Conservation (phyloP, 2,329 filamentous ascomycete species). For the Fusarium lateritium region DNA sequence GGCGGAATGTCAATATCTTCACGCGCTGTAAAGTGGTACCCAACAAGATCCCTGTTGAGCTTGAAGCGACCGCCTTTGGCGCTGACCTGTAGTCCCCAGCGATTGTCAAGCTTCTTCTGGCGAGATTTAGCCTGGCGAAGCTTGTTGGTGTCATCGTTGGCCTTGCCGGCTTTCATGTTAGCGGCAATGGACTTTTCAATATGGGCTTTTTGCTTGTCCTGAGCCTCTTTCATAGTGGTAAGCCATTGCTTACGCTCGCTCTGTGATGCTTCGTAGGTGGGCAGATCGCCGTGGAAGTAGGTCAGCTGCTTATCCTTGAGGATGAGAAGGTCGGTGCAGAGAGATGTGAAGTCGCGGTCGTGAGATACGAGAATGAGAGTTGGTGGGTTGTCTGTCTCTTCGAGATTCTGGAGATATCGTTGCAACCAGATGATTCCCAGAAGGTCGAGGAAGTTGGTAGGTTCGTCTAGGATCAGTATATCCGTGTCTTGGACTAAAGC, state of each 20-base stretch:
- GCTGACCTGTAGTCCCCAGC: constrained; percentile 82
- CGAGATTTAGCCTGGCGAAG: constrained; percentile 87
- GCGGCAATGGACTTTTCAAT: constrained; percentile 83
- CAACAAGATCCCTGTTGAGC: constrained; percentile 79
- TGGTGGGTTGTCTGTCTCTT: constrained; percentile 66
- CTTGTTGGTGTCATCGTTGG: constrained; percentile 86
- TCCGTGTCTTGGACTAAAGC: constrained; percentile 81
- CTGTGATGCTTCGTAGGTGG: constrained; percentile 78
- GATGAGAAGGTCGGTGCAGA: constrained; percentile 83
- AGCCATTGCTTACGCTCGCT: constrained; percentile 78
- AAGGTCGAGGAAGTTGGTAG: constrained; percentile 88
- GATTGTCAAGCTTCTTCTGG: constrained; percentile 87
- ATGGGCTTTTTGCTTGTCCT: constrained; percentile 84
- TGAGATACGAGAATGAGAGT: constrained; percentile 87
- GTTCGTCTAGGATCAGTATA: constrained; percentile 86
- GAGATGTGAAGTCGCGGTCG: constrained; percentile 84
- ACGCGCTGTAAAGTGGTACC: constrained; percentile 71
- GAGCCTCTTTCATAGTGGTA: constrained; percentile 83
- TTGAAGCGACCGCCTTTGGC: constrained; percentile 83
- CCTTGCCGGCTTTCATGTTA: constrained; percentile 81
- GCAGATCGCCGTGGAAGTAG: constrained; percentile 82
- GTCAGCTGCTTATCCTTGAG: constrained; percentile 79
- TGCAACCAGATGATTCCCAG: constrained; percentile 90
- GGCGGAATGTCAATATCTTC: constrained; percentile 80
- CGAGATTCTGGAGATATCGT: constrained; percentile 73